Conservation (phyloP, 179 eudicot species). For the Beta macrorhiza region DNA sequence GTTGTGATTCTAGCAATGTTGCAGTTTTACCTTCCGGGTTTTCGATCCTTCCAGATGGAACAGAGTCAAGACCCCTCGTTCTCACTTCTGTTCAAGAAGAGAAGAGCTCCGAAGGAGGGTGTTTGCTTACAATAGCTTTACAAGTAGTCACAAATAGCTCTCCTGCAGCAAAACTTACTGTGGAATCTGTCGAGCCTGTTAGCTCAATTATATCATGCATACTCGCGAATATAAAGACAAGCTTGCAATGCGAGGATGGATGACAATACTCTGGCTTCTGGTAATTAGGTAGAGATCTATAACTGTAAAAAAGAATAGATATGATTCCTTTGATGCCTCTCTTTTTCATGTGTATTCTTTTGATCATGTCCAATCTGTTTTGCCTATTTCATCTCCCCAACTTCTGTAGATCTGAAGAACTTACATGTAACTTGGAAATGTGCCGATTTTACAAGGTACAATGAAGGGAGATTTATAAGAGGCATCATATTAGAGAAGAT, state of each 20-base stretch:
- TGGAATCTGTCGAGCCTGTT: constrained; percentile 70
- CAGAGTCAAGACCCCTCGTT: constrained; percentile 74
- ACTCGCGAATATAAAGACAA: constrained; percentile 62
- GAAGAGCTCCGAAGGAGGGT: constrained; percentile 68
- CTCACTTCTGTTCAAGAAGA: constrained; percentile 67
- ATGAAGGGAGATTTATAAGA: constrained; percentile 19
- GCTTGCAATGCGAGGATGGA: constrained; percentile 79
- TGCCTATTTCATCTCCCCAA: constrained; percentile 15
- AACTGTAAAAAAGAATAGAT: constrained; percentile 20
- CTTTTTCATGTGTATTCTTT: constrained; percentile 10
- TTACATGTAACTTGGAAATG: constrained; percentile 20
- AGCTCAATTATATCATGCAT: constrained; percentile 67
- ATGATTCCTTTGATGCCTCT: constrained; percentile 4
- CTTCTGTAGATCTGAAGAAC: constrained; percentile 22
- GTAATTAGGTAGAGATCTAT: constrained; percentile 17
- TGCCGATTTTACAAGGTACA: constrained; percentile 22
- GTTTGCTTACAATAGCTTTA: constrained; percentile 74
- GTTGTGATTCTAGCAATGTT: constrained; percentile 77
- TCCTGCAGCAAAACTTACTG: constrained; percentile 52
- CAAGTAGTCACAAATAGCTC: constrained; percentile 68
- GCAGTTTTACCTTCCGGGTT: constrained; percentile 81
- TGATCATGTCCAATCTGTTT: constrained; percentile 2
- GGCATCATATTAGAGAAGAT: background rate
- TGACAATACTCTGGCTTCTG: constrained; percentile 19
- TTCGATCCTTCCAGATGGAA: constrained; percentile 82